These are phyloP conservation scores for Apophysomyces ossiformis DNA, from an alignment of 371 early-diverging fungal species.

Conservation along the genomic window DNA sequence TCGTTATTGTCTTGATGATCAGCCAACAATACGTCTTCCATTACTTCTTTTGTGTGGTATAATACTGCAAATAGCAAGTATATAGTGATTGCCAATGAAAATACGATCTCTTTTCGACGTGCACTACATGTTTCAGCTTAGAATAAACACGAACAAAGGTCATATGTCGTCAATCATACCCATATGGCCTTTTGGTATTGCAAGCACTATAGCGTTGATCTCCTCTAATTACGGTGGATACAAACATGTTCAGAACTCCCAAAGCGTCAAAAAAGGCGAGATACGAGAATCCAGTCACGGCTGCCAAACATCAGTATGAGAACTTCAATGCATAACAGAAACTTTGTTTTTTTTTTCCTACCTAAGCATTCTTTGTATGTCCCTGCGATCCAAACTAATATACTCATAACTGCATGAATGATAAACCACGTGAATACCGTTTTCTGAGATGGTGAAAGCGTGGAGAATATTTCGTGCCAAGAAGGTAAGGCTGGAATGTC, in stretches of 20 bases:
- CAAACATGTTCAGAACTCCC: constrained; percentile 61
- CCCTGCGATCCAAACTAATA: constrained; percentile 59
- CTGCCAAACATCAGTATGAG: constrained; percentile 25
- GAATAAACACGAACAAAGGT: background rate
- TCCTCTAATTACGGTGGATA: constrained; percentile 56
- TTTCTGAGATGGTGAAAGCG: constrained; percentile 58
- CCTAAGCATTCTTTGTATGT: constrained; percentile 55
- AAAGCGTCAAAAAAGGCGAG: constrained; percentile 68
- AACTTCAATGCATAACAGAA: background rate
- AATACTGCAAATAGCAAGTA: constrained; percentile 69
- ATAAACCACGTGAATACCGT: constrained; percentile 66
- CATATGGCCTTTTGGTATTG: constrained; percentile 63
- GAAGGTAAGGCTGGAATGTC: constrained; percentile 44
- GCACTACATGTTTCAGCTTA: constrained; percentile 35
- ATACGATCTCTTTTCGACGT: constrained; percentile 62
- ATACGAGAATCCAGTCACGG: constrained; percentile 59
- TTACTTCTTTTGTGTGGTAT: constrained; percentile 70
- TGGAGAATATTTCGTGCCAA: constrained; percentile 50
- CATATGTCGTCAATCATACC: constrained; percentile 38
- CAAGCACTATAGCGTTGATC: constrained; percentile 49
- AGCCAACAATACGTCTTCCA: constrained; percentile 64
- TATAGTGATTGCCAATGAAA: constrained; percentile 62
- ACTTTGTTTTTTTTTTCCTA: constrained; percentile 27
- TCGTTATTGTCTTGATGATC: constrained; percentile 48
- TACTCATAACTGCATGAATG: constrained; percentile 48